Conservation (phyloP, 352 stramenopile genomes). For the Phytopythium boreale region DNA sequence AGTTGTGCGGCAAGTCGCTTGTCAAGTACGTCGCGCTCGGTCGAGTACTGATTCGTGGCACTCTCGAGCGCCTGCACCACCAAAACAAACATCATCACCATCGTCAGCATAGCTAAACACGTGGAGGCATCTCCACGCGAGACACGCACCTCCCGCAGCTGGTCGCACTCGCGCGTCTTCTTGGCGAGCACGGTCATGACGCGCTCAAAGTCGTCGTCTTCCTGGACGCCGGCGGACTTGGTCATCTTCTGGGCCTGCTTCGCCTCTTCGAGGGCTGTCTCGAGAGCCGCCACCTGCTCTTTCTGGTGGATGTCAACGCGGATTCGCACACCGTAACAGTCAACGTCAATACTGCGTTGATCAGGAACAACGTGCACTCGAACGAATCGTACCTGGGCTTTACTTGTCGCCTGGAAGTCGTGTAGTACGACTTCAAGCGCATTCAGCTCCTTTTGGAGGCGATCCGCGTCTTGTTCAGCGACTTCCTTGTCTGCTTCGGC, state of each 20-base stretch:
- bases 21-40: slow-evolving; percentile 57
- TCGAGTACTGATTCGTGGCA: slow-evolving; percentile 47
- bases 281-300: slow-evolving; percentile 40
- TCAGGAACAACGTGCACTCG: not conserved
- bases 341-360: not conserved
- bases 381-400: slow-evolving; percentile 28
- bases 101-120: not conserved
- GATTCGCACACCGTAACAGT: not conserved
- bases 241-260: slow-evolving; percentile 9
- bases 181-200: slow-evolving; percentile 53
- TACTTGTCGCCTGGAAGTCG: slow-evolving; percentile 63
- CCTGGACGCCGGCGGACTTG: slow-evolving; percentile 3
- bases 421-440: slow-evolving; percentile 58
- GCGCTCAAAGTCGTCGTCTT: slow-evolving; percentile 44
- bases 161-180: slow-evolving; percentile 65
- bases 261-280: slow-evolving; percentile 34
- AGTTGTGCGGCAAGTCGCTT: slow-evolving; percentile 70
- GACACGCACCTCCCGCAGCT: slow-evolving; percentile 62
- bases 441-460: slow-evolving; percentile 50
- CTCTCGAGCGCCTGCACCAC: slow-evolving; percentile 51
- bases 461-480: slow-evolving; percentile 52
- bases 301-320: slow-evolving; percentile 25
- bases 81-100: not conserved
- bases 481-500: slow-evolving; percentile 62
- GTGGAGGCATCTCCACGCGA: not conserved